Evolutionary conservation across 1,139 yeast species (phyloP).

Genomic region (Kodamaea sp.): DNA sequence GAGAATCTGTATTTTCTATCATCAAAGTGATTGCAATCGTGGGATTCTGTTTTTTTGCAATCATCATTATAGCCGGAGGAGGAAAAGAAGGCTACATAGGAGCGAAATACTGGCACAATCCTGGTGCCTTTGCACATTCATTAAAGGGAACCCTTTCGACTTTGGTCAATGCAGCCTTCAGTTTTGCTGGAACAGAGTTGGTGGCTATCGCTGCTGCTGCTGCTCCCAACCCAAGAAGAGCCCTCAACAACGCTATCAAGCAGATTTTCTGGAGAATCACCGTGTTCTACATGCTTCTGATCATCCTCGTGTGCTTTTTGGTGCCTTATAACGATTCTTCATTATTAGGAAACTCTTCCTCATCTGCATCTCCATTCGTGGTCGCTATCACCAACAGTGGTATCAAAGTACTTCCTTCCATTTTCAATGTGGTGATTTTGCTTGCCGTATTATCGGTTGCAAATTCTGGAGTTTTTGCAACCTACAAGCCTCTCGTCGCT

Average conservation of each 20-base stretch:
- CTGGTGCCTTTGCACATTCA: slow-evolving; percentile 24
- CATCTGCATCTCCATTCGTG: slow-evolving; percentile 24
- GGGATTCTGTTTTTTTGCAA: slow-evolving; percentile 24
- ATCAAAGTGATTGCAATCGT: slow-evolving; percentile 23
- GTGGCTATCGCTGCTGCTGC: slow-evolving; percentile 28
- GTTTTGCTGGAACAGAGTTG: slow-evolving; percentile 27
- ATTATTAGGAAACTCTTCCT: slow-evolving; percentile 21
- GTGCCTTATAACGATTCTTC: slow-evolving; percentile 21
- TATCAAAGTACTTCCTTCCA: slow-evolving; percentile 31
- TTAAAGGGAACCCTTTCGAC: slow-evolving; percentile 23
- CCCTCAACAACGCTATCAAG: slow-evolving; percentile 24
- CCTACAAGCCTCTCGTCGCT: slow-evolving; percentile 33
- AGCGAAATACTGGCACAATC: slow-evolving; percentile 20
- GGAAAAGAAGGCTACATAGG: slow-evolving; percentile 24
- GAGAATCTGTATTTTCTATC: slow-evolving; percentile 21
- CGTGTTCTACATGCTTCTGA: slow-evolving; percentile 24
- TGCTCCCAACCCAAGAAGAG: slow-evolving; percentile 22
- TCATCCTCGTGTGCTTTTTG: slow-evolving; percentile 21
- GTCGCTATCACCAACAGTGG: slow-evolving; percentile 27
- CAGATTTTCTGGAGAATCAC: slow-evolving; percentile 26
- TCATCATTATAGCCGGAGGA: slow-evolving; percentile 20
- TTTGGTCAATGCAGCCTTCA: slow-evolving; percentile 24
- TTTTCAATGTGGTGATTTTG: slow-evolving; percentile 35
- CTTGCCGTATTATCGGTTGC: slow-evolving; percentile 36
- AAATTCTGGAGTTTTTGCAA: slow-evolving; percentile 34